These are phyloP conservation scores for Basidioascus undulatus DNA, from an alignment of 768 basidiomycete genomes.

Conservation along the genomic window DNA sequence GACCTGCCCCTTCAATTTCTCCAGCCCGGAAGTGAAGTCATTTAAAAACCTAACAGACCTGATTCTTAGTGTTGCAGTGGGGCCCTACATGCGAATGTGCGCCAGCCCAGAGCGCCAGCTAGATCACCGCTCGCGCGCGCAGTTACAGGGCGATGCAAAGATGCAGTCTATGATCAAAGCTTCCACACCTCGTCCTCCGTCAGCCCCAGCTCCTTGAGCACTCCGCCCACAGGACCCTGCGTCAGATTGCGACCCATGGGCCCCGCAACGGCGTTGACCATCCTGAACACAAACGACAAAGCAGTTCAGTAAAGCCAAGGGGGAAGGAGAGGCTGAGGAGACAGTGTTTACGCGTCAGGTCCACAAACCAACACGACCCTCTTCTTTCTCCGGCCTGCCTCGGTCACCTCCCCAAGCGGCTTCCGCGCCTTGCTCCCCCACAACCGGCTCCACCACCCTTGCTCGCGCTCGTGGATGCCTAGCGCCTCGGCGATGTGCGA, in stretches of 20 bases:
- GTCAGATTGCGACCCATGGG: slow-evolving; percentile 8
- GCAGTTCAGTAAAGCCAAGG: neutral
- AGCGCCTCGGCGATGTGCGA: neutral
- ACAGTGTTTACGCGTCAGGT: slow-evolving; percentile 8
- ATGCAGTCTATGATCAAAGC: slow-evolving; percentile 5
- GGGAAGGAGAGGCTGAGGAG: neutral
- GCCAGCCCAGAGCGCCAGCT: no score
- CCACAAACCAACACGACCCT: slow-evolving; percentile 10
- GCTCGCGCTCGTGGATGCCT: neutral
- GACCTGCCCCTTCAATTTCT: no score
- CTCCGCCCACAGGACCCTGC: slow-evolving; percentile 9
- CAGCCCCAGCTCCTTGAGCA: slow-evolving; percentile 9
- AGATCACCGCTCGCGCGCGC: no score
- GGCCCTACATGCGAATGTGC: no score
- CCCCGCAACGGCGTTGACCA: slow-evolving; percentile 10
- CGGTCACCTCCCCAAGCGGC: neutral
- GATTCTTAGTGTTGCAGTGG: no score
- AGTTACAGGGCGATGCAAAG: no score
- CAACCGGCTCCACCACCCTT: neutral
- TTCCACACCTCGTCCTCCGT: slow-evolving; percentile 7
- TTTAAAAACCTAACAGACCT: no score
- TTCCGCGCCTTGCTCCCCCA: neutral
- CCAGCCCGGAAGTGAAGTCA: no score
- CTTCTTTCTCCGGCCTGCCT: neutral
- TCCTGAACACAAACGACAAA: slow-evolving; percentile 1